Conservation (phyloP, 305 asterid species). For the Plantago coronopus region DNA sequence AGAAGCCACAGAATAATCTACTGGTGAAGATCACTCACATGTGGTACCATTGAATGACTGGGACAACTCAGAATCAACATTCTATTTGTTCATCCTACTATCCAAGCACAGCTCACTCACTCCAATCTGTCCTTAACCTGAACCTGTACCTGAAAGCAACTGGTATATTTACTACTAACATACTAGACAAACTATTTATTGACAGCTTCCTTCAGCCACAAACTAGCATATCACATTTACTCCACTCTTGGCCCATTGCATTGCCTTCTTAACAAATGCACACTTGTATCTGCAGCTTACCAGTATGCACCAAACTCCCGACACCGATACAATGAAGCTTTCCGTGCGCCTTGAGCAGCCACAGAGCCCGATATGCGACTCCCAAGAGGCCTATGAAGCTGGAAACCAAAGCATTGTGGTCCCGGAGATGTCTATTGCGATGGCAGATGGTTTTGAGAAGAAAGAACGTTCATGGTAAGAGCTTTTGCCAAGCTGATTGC, state of each 20-base stretch:
- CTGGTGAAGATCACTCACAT: neutral
- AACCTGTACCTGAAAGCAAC: constrained; percentile 13
- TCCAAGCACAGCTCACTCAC: neutral
- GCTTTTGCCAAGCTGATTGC: neutral
- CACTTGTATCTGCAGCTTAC: neutral
- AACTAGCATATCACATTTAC: constrained; percentile 42
- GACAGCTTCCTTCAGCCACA: constrained; percentile 41
- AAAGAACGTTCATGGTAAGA: constrained; percentile 49
- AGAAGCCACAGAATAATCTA: constrained; percentile 2
- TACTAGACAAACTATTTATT: constrained; percentile 23
- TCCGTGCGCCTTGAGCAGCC: constrained; percentile 28
- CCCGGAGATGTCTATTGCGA: constrained; percentile 34
- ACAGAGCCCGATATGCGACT: constrained; percentile 23
- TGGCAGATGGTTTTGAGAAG: constrained; percentile 49
- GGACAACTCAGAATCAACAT: constrained; percentile 5
- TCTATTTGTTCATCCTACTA: constrained; percentile 10
- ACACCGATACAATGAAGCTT: constrained; percentile 26
- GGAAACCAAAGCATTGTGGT: constrained; percentile 33
- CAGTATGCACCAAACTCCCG: constrained; percentile 24
- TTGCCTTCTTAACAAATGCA: neutral
- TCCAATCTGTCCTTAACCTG: constrained; percentile 8
- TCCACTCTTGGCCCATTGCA: constrained; percentile 5
- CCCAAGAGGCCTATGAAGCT: constrained; percentile 24
- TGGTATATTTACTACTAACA: constrained; percentile 19
- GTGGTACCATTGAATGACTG: neutral